phyloP scores from a whole-genome alignment of 2,329 filamentous ascomycete species.

The Colletotrichum melonis region DNA sequence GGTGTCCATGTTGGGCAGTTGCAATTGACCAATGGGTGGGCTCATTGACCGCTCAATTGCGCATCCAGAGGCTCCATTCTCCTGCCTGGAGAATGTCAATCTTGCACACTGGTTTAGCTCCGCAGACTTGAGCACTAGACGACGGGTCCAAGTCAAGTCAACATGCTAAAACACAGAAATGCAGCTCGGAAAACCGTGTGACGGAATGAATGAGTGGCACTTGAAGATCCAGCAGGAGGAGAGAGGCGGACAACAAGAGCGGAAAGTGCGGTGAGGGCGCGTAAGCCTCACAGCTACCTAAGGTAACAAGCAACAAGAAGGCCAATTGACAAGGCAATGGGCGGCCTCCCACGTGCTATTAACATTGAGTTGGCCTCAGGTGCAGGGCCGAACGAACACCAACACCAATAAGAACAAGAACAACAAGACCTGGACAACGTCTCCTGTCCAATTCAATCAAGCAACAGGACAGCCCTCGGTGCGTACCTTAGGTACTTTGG shows the following conservation, averaged over 20 bases:
- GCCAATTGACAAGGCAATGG: neutral
- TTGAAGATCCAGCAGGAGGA: neutral
- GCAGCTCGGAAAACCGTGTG: neutral
- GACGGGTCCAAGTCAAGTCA: neutral
- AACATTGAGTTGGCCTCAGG: neutral
- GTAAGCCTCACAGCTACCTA: neutral
- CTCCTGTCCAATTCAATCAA: neutral
- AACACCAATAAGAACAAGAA: neutral
- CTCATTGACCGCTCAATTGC: constrained; percentile 11
- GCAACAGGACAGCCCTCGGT: neutral
- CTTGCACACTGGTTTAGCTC: neutral
- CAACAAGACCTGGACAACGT: neutral
- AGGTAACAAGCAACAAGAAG: neutral
- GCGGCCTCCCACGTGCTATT: neutral
- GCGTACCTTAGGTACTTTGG: neutral
- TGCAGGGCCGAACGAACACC: neutral
- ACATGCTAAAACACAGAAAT: neutral
- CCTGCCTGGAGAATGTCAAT: neutral
- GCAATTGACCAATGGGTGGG: constrained; percentile 31
- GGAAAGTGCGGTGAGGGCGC: neutral
- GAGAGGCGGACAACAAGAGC: neutral
- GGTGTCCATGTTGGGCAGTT: neutral
- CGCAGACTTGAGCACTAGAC: neutral
- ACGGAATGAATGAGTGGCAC: neutral
- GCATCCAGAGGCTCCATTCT: constrained; percentile 3